Evolutionary conservation across 176 grass and related monocot genomes (phyloP).

Genomic region (Pharus latifolius): DNA sequence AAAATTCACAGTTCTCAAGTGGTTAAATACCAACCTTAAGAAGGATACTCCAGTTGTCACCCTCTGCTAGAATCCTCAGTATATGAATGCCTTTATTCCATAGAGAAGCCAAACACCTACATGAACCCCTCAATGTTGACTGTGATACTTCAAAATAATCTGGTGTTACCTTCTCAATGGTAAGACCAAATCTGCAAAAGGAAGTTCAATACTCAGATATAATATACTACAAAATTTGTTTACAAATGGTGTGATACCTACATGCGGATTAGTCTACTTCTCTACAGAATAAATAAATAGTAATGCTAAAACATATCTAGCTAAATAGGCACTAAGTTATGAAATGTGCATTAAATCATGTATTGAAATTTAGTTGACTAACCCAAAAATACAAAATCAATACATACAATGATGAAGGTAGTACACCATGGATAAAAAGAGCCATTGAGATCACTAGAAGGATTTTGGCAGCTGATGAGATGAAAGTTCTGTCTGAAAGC

Average conservation of each 20-base stretch:
- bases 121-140: constrained; percentile 25
- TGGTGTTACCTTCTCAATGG: constrained; percentile 60
- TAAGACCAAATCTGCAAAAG: constrained; percentile 60
- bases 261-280: neutral
- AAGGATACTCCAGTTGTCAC: constrained; percentile 64
- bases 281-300: neutral
- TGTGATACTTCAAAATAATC: constrained; percentile 69
- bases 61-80: constrained; percentile 63
- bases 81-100: constrained; percentile 69
- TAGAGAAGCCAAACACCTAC: constrained; percentile 38
- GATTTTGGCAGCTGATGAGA: constrained; percentile 66
- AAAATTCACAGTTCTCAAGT: neutral
- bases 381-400: neutral
- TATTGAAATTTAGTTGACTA: constrained; percentile 1
- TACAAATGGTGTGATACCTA: neutral
- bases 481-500: constrained; percentile 82
- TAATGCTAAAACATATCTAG: constrained; percentile 6
- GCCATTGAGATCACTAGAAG: constrained; percentile 58
- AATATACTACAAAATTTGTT: neutral
- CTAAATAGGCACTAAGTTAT: neutral
- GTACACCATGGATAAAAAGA: constrained; percentile 76
- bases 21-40: constrained; percentile 55
- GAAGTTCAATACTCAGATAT: constrained; percentile 8
- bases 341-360: neutral
- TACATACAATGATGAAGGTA: constrained; percentile 52